Conservation (phyloP, 129 eudicot species). For the Helianthus tuberosus region DNA sequence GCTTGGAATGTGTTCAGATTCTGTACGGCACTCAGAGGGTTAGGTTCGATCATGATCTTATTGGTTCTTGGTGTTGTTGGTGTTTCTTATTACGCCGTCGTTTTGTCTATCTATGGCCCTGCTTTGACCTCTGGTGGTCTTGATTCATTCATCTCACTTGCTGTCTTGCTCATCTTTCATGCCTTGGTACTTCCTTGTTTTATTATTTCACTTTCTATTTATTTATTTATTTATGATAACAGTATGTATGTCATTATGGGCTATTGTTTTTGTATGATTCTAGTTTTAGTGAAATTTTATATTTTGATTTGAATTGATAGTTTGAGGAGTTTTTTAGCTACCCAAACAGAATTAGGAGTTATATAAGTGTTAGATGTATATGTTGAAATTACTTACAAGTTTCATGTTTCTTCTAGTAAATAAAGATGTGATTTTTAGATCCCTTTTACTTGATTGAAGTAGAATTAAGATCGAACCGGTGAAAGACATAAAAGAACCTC, state of each 20-base stretch:
- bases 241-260: too few relatives aligned
- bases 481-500: not conserved
- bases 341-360: too few relatives aligned
- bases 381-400: constrained; percentile 16
- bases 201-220: not conserved
- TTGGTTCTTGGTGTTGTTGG: constrained; percentile 88
- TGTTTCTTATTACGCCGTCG: constrained; percentile 85
- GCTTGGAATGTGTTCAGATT: constrained; percentile 91
- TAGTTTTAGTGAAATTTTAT: not conserved
- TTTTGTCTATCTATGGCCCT: constrained; percentile 77
- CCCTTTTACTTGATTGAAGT: not conserved
- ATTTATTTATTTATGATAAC: not conserved
- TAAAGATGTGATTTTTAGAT: constrained; percentile 2
- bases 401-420: constrained; percentile 3
- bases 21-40: constrained; percentile 84
- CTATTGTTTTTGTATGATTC: too few relatives aligned
- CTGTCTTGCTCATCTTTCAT: constrained; percentile 71
- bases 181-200: constrained; percentile 42
- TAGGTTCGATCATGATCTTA: constrained; percentile 91
- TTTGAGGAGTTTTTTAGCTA: too few relatives aligned
- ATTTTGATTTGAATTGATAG: too few relatives aligned
- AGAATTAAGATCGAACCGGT: not conserved
- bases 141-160: constrained; percentile 64
- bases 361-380: not conserved
- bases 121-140: constrained; percentile 68